These are phyloP conservation scores for Penicillium sp. DNA, from an alignment of 2,329 filamentous ascomycete genomes.

Conservation along the genomic window DNA sequence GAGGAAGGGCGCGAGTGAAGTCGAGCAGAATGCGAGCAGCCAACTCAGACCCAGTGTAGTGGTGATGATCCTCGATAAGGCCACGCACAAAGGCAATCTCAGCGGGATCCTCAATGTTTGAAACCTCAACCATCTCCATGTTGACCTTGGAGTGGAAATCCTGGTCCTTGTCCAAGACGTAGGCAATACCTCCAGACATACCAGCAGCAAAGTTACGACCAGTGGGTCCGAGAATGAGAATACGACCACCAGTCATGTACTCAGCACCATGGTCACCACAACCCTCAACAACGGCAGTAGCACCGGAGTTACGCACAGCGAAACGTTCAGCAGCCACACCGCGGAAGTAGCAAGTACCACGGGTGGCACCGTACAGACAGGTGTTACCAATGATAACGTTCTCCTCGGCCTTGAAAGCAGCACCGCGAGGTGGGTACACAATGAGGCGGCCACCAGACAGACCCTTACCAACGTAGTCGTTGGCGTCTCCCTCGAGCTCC, in stretches of 20 bases:
- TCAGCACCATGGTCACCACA: conserved; percentile 94
- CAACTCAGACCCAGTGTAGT: conserved; percentile 94
- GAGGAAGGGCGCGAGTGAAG: conserved; percentile 82
- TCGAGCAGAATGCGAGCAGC: conserved; percentile 90
- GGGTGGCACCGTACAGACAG: conserved; percentile 89
- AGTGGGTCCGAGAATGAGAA: conserved; percentile 79
- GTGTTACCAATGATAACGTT: conserved; percentile 92
- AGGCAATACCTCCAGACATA: conserved; percentile 98
- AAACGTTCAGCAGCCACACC: conserved; percentile 95
- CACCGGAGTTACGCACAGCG: conserved; percentile 92
- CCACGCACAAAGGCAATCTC: conserved; percentile 89
- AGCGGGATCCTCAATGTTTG: conserved; percentile 71
- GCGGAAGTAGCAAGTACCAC: conserved; percentile 90
- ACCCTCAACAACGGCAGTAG: conserved; percentile 91
- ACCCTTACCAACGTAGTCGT: conserved; percentile 96
- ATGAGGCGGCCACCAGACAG: conserved; percentile 89
- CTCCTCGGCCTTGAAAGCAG: conserved; percentile 93
- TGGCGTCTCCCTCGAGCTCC: conserved; percentile 90
- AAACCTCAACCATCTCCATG: conserved; percentile 93
- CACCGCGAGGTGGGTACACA: conserved; percentile 82
- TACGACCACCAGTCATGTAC: conserved; percentile 96
- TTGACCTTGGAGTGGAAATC: conserved; percentile 94
- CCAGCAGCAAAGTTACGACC: conserved; percentile 96
- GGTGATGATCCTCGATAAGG: conserved; percentile 92
- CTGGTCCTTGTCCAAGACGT: conserved; percentile 80